Evolutionary conservation across 1,139 yeast genomes (phyloP).

Genomic region (Hyphopichia wangnamkhiaoensis): DNA sequence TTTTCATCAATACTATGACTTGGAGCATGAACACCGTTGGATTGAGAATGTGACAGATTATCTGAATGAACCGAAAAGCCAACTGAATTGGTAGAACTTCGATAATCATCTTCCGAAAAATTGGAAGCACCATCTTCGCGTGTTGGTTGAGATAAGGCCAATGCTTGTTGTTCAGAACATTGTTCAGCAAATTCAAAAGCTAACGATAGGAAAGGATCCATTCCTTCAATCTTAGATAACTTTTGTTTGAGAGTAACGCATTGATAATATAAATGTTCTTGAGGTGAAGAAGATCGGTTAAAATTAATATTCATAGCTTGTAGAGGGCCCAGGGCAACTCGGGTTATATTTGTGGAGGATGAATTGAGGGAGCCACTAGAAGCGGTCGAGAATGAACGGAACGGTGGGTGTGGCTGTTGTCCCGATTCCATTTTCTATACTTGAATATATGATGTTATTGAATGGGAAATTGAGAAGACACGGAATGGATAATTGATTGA

Average conservation of each 20-base stretch:
- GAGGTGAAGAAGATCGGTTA: slow-evolving; percentile 65
- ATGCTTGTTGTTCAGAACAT: slow-evolving; percentile 71
- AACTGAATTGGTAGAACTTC: slow-evolving; percentile 28
- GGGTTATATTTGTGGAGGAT: slow-evolving; percentile 31
- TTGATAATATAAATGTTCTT: slow-evolving; percentile 74
- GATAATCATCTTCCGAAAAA: slow-evolving; percentile 20
- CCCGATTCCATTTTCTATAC: slow-evolving; percentile 14
- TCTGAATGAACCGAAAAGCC: slow-evolving; percentile 28
- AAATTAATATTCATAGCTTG: slow-evolving; percentile 41
- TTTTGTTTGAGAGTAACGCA: slow-evolving; percentile 61
- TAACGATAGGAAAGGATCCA: slow-evolving; percentile 67
- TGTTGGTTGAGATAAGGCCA: slow-evolving; percentile 49
- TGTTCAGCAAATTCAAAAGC: slow-evolving; percentile 60
- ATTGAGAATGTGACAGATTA: slow-evolving; percentile 16
- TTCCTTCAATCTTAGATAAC: slow-evolving; percentile 64
- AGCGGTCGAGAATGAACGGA: slow-evolving; percentile 40
- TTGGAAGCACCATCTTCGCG: slow-evolving; percentile 17
- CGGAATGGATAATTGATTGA: too few species aligned
- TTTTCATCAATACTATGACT: slow-evolving; percentile 21
- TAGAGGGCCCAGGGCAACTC: slow-evolving; percentile 47
- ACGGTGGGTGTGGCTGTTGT: slow-evolving; percentile 25
- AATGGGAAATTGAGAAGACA: too few species aligned
- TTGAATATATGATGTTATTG: too few species aligned
- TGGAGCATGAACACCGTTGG: background rate
- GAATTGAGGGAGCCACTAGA: slow-evolving; percentile 30